Conservation (phyloP, 2,329 filamentous ascomycete genomes). For the Colletotrichum sp. region DNA sequence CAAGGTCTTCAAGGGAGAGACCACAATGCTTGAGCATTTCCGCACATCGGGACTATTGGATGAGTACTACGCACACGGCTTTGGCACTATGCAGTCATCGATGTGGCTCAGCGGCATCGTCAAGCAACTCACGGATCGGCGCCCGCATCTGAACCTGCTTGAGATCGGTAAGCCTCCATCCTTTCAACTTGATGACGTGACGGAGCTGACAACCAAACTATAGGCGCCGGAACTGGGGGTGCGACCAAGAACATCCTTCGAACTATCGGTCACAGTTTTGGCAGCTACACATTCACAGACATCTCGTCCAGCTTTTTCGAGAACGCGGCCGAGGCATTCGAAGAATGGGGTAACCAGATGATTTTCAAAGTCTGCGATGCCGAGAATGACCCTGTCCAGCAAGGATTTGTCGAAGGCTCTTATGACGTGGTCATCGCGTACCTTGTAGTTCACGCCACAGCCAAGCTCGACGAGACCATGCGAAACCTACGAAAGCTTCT, state of each 20-base stretch:
- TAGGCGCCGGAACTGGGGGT: slow-evolving; percentile 48
- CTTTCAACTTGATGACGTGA: not conserved
- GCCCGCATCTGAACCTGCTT: not conserved
- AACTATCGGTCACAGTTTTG: not conserved
- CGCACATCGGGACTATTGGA: slow-evolving; percentile 37
- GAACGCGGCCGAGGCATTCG: slow-evolving; percentile 28
- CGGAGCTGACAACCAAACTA: not conserved
- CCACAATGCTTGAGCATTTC: slow-evolving; percentile 41
- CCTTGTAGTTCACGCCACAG: slow-evolving; percentile 33
- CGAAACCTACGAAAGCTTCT: slow-evolving; percentile 29
- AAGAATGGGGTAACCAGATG: slow-evolving; percentile 13
- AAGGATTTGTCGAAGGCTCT: slow-evolving; percentile 27
- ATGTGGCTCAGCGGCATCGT: slow-evolving; percentile 44
- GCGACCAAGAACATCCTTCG: slow-evolving; percentile 6
- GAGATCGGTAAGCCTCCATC: not conserved
- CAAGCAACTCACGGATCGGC: not conserved
- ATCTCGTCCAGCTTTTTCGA: slow-evolving; percentile 25
- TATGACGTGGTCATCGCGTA: slow-evolving; percentile 34
- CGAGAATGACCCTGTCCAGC: slow-evolving; percentile 27
- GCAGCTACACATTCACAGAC: slow-evolving; percentile 28
- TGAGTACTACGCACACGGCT: slow-evolving; percentile 33
- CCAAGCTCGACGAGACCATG: slow-evolving; percentile 24
- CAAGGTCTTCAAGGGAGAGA: slow-evolving; percentile 35
- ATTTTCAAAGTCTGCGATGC: slow-evolving; percentile 32
- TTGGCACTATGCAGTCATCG: slow-evolving; percentile 25